Base-by-base conservation (phyloP, 2,329 filamentous ascomycete species). In the Alternaria sp. region DNA sequence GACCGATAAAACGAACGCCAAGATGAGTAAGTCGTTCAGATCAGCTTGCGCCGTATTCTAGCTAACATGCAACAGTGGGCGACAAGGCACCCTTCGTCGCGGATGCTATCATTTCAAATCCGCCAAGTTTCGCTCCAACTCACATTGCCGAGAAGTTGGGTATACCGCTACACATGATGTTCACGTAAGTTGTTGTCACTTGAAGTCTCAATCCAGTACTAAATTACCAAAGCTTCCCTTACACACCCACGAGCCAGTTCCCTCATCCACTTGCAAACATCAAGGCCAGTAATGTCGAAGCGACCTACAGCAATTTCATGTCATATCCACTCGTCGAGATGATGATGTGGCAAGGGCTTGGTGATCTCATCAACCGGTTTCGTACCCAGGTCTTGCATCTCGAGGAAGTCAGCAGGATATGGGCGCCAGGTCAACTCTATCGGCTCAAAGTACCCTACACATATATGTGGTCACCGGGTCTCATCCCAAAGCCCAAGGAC, bases 111-210 rank as follows among this genome's bases (percentile, higher is more conserved):
- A 92, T 93, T 67, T 90, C 91, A 3, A 93, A 93, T 62, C 91
- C 91, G 3, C 91, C 91, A 0, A 92, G 89, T 71, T 93, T 92
- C 75, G 91, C 90, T 0, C 90, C 92, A 66, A 84, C 92, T 4
- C 91, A 93, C 70, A 86, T 90, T 62, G 91, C 91, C 1, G 90
- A 93, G 78, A 90, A 90, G 74, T 76, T 93, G 63, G 90, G 90
- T 0, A 87, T 93, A 25, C 91, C 91, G 0, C 74, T 93, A 16
- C 91, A 93, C 69, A 87, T 97, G 79, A 96, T 97, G 91, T 97
- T 97, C 80, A 97, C 93, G 60, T 91, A 83, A 75, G 89, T 62
- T 85, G 3, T 28, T 5, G 14, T 3, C 6, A 25, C 6, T 9
- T 14, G 18, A 36, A 6, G 22, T 27, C 8, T 36, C 10, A 11